Evolutionary conservation across 306 rosid species (phyloP).

Genomic region (Medicago arabica): DNA sequence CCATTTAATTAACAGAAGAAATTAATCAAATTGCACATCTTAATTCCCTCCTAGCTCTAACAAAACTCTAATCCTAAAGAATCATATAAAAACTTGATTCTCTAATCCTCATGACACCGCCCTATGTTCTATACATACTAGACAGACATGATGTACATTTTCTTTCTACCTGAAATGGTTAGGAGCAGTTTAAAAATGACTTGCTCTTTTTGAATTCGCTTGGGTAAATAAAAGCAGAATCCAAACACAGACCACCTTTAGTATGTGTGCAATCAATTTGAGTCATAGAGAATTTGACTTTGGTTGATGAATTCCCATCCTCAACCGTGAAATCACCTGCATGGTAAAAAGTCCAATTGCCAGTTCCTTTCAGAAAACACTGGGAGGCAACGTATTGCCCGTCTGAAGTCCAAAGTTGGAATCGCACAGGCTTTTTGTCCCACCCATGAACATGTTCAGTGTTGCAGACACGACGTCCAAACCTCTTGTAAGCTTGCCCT

Average conservation of each 20-base stretch:
- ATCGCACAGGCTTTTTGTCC: slow-evolving; percentile 85
- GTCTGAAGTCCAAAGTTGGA: slow-evolving; percentile 89
- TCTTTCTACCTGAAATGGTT: slow-evolving; percentile 29
- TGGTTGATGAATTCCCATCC: slow-evolving; percentile 58
- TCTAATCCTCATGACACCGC: slow-evolving; percentile 39
- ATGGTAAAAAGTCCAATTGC: slow-evolving; percentile 76
- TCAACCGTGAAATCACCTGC: slow-evolving; percentile 82
- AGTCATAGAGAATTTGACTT: slow-evolving; percentile 84
- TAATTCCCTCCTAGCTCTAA: slow-evolving; percentile 32
- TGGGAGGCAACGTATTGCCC: slow-evolving; percentile 79
- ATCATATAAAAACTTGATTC: slow-evolving; percentile 41
- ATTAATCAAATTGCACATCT: background rate
- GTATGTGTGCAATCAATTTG: slow-evolving; percentile 99
- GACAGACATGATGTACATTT: slow-evolving; percentile 31
- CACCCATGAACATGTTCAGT: slow-evolving; percentile 89
- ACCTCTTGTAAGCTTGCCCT: slow-evolving; percentile 68
- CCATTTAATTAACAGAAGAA: slow-evolving; percentile 32
- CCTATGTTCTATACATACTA: slow-evolving; percentile 47
- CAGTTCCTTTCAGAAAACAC: slow-evolving; percentile 68
- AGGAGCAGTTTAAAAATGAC: slow-evolving; percentile 57
- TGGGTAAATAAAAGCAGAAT: slow-evolving; percentile 76
- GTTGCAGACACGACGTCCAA: slow-evolving; percentile 79
- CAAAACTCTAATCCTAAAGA: slow-evolving; percentile 36
- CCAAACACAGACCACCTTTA: slow-evolving; percentile 95
- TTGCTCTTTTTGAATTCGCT: slow-evolving; percentile 58